Evolutionary conservation across 768 basidiomycete genomes (phyloP), one percentile per base, ranked within the genome.

Genomic region (Fistulinella prunicolor): DNA sequence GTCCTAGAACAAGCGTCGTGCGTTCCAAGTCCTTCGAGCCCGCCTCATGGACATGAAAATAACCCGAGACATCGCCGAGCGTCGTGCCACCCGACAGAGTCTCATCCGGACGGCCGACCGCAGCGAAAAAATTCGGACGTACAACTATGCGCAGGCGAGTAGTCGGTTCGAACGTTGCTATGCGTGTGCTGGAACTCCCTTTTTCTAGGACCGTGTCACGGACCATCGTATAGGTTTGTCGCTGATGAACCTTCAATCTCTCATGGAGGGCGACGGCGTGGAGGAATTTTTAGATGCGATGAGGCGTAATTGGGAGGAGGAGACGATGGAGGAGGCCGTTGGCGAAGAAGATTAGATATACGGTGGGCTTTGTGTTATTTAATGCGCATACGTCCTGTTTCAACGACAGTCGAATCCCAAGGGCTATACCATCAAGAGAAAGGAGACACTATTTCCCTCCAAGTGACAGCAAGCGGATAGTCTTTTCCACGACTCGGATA

Each of bases 121-220:
- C 19, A 91, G 90, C 56, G 94, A 97, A 61, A 98, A 97, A 65
- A 88, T 98, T 48, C 73, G 96, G 51, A 98, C 96, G 4, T 98
- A 97, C 68, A 97, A 96, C 59, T 94, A 85, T 65, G 81, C 91
- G 1, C 93, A 94, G 75, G 91, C 79, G 41, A 32, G 52, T 45
- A 7, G 19, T 12, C 16, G 17, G 13, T 1, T 35, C 12, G 9
- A 5, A 9, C 12, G 32, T 34, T 5, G 6, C 14, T 34, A 4
- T 16, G 4, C 4, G 32, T 12, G 5, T 16, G 32, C 9, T 34
- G 32, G n/a, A n/a, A 34, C 32, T 4, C 12, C 14, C 9, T 34
- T 2, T 20, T 26, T 43, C 8, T 26, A 95, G 86, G 92, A 93
- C 54, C 85, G 94, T 28, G 82, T 96, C 9, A 98, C 94, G 3